A percentile compares a stretch with the other conserved stretches of the same genome.
phyloP scores from a whole-genome alignment of 2,329 filamentous ascomycete species.

The Cryoendolithus antarcticus region DNA sequence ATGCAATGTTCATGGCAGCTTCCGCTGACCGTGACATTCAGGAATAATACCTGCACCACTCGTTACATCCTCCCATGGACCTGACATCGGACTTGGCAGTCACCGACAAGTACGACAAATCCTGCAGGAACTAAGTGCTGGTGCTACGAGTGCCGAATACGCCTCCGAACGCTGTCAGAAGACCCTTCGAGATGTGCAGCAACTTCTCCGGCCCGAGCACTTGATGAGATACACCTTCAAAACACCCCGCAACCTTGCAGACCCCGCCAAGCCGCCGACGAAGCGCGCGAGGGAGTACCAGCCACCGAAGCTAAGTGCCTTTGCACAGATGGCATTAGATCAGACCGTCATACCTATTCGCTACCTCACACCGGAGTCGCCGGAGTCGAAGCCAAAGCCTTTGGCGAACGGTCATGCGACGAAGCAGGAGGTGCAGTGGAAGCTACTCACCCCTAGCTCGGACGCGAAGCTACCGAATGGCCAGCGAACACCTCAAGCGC shows the following conservation, averaged over 20 bases:
- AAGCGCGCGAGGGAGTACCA: conserved; percentile 5
- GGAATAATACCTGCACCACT: conserved; percentile 35
- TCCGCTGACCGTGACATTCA: conserved; percentile 15
- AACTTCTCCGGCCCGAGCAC: conserved; percentile 59
- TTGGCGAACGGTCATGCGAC: conserved; percentile 3
- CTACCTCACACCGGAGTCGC: conserved; percentile 19
- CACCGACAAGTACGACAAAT: conserved; percentile 25
- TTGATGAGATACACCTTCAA: conserved; percentile 51
- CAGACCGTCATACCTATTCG: conserved; percentile 26
- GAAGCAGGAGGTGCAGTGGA: not conserved
- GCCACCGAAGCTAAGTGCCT: conserved; percentile 33
- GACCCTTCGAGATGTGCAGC: conserved; percentile 61
- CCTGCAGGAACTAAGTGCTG: conserved; percentile 58
- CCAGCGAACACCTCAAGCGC: no score
- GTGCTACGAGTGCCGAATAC: conserved; percentile 47
- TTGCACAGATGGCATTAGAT: conserved; percentile 42
- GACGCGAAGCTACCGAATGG: not conserved
- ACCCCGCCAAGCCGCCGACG: conserved; percentile 4
- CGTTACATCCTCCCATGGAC: conserved; percentile 26
- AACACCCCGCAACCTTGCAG: conserved; percentile 4
- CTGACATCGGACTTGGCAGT: conserved; percentile 21
- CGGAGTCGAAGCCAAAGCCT: conserved; percentile 7
- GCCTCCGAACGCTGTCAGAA: conserved; percentile 56
- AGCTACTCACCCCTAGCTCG: not conserved
- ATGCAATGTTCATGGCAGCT: not conserved